Evolutionary conservation across 257 asterid species (phyloP), one percentile per base, ranked within the genome.

Genomic region (Solanum peruvianum): DNA sequence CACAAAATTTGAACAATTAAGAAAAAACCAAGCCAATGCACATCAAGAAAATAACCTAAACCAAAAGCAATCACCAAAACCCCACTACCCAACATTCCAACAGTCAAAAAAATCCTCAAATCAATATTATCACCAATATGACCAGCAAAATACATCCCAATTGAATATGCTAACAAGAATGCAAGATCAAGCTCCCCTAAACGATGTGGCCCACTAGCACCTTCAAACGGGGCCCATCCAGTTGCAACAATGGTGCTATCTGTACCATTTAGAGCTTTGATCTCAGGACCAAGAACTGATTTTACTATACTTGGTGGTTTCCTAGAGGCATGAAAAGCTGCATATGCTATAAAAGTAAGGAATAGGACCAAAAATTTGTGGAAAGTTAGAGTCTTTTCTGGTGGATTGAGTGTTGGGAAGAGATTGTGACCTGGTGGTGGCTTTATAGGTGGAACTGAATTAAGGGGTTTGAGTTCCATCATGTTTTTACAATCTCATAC

Each of bases 251-350:
- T 52, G 27, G 90, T 71, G 85, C 85, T 89, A 21, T 87, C 87
- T 4, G 89, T 37, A 82, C 90, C 47, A 76, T 90, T 92, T 7
- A 25, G 23, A 86, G 86, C 75, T 85, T 78, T 88, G 89, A 94
- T 86, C 88, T 95, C 94, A 27, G 95, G 94, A 18, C 96, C 95
- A 72, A 97, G 95, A 25, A 94, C 82, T 58, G 98, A 95, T 92
- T 97, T 97, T 85, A 97, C 99, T 60, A 97, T 97, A 92, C 99
- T 97, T 45, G 98, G 99, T 83, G 99, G 99, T 87, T 97, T 97
- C 16, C 99, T 96, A 87, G 99, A 95, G 49, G 98, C 96, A 29
- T 97, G 99, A 90, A 97, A 97, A 82, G 98, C 75, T 33, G 98
- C 95, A 90, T 97, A 97, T 52, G 98, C 98, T 23, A 89, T 39